Conservation (phyloP, 2,329 filamentous ascomycete genomes). For the Xylaria sp. region DNA sequence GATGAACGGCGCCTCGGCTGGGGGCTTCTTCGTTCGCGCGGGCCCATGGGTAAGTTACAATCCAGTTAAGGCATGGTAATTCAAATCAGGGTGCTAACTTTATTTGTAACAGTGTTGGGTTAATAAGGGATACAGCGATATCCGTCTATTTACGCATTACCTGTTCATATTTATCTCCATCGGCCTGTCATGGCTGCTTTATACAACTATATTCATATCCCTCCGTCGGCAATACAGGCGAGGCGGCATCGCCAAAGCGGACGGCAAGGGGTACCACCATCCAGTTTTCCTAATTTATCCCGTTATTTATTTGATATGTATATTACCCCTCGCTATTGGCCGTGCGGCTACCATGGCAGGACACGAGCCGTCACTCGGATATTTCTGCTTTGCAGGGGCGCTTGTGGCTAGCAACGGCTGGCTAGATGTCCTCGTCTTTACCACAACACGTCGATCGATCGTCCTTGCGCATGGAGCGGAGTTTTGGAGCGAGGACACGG, state of each 20-base stretch:
- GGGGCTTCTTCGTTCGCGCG: conserved; percentile 70
- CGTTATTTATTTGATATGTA: conserved; percentile 75
- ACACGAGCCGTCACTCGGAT: conserved; percentile 59
- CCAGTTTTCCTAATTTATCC: conserved; percentile 74
- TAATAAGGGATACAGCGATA: conserved; percentile 58
- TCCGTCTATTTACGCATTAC: conserved; percentile 70
- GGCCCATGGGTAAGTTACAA: conserved; percentile 65
- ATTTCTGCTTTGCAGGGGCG: conserved; percentile 68
- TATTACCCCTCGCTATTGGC: conserved; percentile 71
- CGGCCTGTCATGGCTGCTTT: conserved; percentile 50
- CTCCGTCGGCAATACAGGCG: conserved; percentile 45
- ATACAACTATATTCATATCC: conserved; percentile 51
- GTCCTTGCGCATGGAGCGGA: conserved; percentile 54
- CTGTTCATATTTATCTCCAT: conserved; percentile 66
- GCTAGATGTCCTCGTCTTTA: conserved; percentile 65
- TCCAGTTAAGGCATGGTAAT: background rate
- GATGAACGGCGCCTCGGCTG: conserved; percentile 53
- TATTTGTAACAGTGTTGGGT: conserved; percentile 67
- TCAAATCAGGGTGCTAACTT: conserved; percentile 21
- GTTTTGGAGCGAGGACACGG: conserved; percentile 54
- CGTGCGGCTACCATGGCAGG: conserved; percentile 72
- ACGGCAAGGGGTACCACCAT: conserved; percentile 45
- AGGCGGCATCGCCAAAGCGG: conserved; percentile 15
- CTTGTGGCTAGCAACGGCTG: conserved; percentile 68
- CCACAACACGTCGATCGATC: conserved; percentile 62